Evolutionary conservation across 331 rosid species (phyloP).

Genomic region (Phaseolus coccineus): DNA sequence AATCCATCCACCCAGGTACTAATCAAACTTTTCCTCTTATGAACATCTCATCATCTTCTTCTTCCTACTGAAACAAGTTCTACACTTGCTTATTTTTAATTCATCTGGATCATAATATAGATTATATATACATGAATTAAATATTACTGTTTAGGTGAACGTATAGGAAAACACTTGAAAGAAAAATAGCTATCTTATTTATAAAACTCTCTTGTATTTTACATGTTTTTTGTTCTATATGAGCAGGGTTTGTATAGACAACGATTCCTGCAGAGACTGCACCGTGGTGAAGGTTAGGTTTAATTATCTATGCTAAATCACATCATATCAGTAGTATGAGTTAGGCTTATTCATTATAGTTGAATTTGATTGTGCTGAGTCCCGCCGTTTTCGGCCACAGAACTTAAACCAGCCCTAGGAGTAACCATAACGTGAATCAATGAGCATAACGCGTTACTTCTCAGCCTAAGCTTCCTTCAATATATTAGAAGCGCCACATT

Average conservation of each 20-base stretch:
- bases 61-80: neutral
- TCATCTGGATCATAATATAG: neutral
- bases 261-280: slow-evolving; percentile 63
- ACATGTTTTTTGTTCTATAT: slow-evolving; percentile 5
- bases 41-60: neutral
- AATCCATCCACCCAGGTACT: slow-evolving; percentile 79
- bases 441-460: no score
- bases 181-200: no score
- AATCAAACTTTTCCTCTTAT: neutral
- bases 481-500: no score
- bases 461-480: no score
- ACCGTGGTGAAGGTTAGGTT: slow-evolving; percentile 73
- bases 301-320: neutral
- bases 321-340: neutral
- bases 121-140: neutral
- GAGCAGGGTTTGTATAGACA: slow-evolving; percentile 76
- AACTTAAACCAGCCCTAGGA: neutral
- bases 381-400: neutral
- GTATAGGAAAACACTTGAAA: neutral
- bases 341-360: slow-evolving; percentile 9
- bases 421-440: neutral
- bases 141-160: no score
- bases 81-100: neutral
- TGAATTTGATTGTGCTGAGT: neutral
- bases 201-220: neutral